Conservation (phyloP, 495 filamentous ascomycete species). For the Pseudevernia furfuracea region DNA sequence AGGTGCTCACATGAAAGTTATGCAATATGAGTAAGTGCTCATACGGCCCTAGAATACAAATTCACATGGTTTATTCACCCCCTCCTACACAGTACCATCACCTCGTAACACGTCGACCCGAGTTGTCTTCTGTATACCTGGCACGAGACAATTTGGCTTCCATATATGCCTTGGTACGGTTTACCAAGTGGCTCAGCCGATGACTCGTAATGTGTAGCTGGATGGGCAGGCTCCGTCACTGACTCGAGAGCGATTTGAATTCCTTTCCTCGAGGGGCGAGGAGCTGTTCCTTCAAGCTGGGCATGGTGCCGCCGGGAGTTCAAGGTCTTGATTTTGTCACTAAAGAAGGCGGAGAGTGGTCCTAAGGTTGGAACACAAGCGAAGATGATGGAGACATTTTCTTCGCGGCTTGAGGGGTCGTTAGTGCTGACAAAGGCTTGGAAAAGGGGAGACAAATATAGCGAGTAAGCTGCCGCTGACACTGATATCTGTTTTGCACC, state of each 20-base stretch:
- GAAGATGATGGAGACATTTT: slow-evolving; percentile 7
- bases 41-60: too few species aligned
- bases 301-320: not conserved
- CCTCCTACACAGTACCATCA: not conserved
- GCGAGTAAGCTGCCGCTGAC: not conserved
- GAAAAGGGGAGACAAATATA: not conserved
- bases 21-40: too few species aligned
- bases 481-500: not conserved
- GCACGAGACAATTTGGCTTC: not conserved
- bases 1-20: too few species aligned
- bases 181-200: not conserved
- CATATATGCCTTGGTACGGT: not conserved
- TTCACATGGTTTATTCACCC: not conserved
- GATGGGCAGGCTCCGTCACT: not conserved
- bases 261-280: not conserved
- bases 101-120: not conserved
- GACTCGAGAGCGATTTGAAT: not conserved
- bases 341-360: not conserved
- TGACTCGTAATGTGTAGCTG: not conserved
- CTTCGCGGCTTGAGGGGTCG: not conserved
- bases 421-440: not conserved
- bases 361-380: slow-evolving; percentile 6
- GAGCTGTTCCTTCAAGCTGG: not conserved
- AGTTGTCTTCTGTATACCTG: slow-evolving; percentile 5
- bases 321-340: not conserved